phyloP scores from a whole-genome alignment of 2,329 filamentous ascomycete genomes.

The Fusarium verrucosum region DNA sequence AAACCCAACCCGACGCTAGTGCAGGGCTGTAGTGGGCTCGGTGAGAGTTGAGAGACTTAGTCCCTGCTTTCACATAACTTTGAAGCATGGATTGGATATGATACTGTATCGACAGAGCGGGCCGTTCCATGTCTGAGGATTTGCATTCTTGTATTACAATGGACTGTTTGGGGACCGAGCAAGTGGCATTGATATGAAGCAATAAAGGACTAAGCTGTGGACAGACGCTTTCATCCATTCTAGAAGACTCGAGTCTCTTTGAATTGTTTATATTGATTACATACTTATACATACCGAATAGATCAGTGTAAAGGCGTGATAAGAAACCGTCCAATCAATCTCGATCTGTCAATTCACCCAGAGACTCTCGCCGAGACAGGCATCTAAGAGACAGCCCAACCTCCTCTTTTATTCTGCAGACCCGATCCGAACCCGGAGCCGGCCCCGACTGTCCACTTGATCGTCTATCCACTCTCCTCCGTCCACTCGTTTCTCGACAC shows the following conservation, averaged over 20 bases:
- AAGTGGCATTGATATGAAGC: background rate
- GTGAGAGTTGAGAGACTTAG: background rate
- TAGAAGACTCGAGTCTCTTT: constrained; percentile 3
- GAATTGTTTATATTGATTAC: constrained; percentile 5
- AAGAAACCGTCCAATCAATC: background rate
- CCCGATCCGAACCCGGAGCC: constrained; percentile 41
- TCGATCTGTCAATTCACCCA: constrained; percentile 3
- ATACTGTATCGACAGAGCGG: constrained; percentile 17
- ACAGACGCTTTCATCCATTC: background rate
- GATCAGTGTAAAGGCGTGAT: too few relatives aligned
- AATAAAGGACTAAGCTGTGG: background rate
- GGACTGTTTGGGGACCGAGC: constrained; percentile 3
- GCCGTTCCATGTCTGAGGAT: constrained; percentile 33
- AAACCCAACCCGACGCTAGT: constrained; percentile 22
- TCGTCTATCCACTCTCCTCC: constrained; percentile 25
- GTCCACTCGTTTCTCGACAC: constrained; percentile 13
- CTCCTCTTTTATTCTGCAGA: constrained; percentile 30
- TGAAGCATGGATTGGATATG: background rate
- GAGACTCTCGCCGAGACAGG: constrained; percentile 16
- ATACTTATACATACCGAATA: constrained; percentile 11
- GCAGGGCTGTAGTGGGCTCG: constrained; percentile 5
- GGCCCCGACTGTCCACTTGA: constrained; percentile 33
- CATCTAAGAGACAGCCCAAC: constrained; percentile 28
- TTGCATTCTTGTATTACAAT: constrained; percentile 6
- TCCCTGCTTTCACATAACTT: constrained; percentile 17